These are phyloP conservation scores for Silene conica DNA, from an alignment of 148 eudicot genomes.

Conservation along the genomic window DNA sequence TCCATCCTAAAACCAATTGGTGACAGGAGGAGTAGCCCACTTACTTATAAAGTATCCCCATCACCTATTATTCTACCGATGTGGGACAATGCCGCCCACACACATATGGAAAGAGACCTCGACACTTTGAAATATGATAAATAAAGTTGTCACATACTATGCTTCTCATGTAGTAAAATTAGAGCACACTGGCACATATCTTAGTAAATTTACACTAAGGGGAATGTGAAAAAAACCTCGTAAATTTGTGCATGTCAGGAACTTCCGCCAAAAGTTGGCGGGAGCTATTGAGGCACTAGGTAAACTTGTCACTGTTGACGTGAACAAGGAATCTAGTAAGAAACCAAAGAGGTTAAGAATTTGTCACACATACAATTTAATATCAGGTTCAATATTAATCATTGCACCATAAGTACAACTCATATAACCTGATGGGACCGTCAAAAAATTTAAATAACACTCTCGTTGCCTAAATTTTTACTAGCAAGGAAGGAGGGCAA, in stretches of 20 bases:
- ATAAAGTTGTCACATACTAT: not conserved
- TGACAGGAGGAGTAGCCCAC: no score
- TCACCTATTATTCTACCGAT: no score
- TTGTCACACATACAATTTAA: not conserved
- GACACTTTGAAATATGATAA: not conserved
- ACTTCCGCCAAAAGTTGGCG: not conserved
- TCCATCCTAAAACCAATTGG: no score
- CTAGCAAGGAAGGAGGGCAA: no score
- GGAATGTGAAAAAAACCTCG: not conserved
- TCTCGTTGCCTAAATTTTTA: no score
- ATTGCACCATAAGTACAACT: not conserved
- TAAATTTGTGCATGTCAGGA: not conserved
- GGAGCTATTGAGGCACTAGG: not conserved
- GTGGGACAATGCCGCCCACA: no score
- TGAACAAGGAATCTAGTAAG: not conserved
- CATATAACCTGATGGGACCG: not conserved
- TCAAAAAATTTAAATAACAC: not conserved
- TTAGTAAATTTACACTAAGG: not conserved
- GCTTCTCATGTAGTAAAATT: not conserved
- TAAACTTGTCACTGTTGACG: not conserved
- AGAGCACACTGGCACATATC: not conserved
- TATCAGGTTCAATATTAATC: not conserved
- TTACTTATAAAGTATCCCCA: no score
- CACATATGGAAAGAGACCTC: no score
- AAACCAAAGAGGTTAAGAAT: not conserved